phyloP scores from a whole-genome alignment of 176 grass and related monocot genomes.

The Oryza glumipatula region DNA sequence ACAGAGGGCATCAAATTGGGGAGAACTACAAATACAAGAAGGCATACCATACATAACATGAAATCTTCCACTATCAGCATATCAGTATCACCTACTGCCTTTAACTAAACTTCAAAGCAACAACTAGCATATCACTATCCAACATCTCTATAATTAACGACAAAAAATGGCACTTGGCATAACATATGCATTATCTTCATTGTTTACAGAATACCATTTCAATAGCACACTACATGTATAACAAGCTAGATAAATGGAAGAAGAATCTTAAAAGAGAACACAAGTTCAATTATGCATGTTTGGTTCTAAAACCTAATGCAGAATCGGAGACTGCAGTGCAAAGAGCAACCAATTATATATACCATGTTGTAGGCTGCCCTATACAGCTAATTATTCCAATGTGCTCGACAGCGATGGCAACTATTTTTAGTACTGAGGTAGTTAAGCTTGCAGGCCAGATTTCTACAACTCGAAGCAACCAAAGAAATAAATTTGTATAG shows the following conservation, averaged over 20 bases:
- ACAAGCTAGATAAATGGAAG: constrained; percentile 1
- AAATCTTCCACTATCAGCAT: constrained; percentile 30
- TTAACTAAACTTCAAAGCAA: constrained; percentile 48
- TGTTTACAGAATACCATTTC: neutral
- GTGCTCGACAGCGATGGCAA: neutral
- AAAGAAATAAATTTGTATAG: neutral
- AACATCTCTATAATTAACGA: constrained; percentile 22
- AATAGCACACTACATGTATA: neutral
- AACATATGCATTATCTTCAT: neutral
- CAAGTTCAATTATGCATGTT: neutral
- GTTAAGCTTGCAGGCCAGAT: neutral
- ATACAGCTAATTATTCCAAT: neutral
- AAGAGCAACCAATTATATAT: neutral
- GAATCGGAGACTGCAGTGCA: neutral
- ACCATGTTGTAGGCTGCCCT: neutral
- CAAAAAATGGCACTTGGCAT: neutral
- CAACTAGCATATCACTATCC: constrained; percentile 29
- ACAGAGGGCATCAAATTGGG: neutral
- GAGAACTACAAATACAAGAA: constrained; percentile 1
- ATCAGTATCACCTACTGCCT: neutral
- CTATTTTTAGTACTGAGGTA: neutral
- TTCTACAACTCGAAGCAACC: neutral
- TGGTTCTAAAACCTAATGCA: constrained; percentile 12
- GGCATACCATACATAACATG: neutral
- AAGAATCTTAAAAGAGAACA: neutral